phyloP scores from a whole-genome alignment of 345 rosid genomes.

The Bruguiera sexangula region DNA sequence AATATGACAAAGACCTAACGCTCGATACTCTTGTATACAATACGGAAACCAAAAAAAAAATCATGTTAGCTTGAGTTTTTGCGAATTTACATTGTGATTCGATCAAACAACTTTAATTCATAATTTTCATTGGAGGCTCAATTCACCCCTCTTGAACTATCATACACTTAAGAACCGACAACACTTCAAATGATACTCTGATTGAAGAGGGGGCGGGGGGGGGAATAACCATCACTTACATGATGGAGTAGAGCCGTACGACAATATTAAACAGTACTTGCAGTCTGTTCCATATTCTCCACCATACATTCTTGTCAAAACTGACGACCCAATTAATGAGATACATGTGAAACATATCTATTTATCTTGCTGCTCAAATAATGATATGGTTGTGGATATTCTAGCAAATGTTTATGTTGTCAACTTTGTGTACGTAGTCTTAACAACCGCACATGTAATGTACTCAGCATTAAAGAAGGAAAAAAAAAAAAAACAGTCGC shows the following conservation, averaged over 20 bases:
- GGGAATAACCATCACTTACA: constrained; percentile 5
- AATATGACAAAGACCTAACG: too few relatives aligned
- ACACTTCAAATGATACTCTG: constrained; percentile 1
- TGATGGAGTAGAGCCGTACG: constrained; percentile 13
- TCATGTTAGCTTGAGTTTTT: too few relatives aligned
- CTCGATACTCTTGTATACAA: too few relatives aligned
- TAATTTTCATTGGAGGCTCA: too few relatives aligned
- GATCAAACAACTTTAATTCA: too few relatives aligned
- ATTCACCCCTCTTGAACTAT: too few relatives aligned
- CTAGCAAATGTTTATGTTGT: background rate
- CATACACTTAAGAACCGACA: too few relatives aligned
- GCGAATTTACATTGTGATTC: too few relatives aligned
- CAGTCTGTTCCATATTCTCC: constrained; percentile 12
- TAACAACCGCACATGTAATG: too few relatives aligned
- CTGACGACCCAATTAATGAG: constrained; percentile 13
- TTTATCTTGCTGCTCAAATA: background rate
- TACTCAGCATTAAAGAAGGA: too few relatives aligned
- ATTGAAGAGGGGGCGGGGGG: background rate
- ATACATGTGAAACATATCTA: constrained; percentile 6
- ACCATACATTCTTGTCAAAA: constrained; percentile 22
- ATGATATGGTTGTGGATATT: background rate
- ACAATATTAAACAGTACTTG: background rate
- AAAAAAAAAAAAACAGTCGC: too few relatives aligned
- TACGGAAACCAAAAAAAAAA: too few relatives aligned
- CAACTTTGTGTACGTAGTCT: background rate